Conservation (phyloP, 306 rosid genomes). For the Oemleria cerasiformis region DNA sequence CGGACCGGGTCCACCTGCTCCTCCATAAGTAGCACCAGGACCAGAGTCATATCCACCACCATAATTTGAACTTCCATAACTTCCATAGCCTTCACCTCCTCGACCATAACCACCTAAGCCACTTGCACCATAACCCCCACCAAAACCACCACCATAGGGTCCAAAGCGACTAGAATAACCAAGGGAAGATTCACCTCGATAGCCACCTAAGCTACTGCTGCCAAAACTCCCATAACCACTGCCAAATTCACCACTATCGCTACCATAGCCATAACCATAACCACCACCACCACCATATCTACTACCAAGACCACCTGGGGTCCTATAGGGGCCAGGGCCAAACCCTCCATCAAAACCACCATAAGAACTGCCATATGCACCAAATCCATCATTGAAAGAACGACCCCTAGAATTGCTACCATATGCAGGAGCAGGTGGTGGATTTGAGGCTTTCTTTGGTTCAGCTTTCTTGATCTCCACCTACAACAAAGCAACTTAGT, state of each 20-base stretch:
- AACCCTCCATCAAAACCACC: slow-evolving; percentile 70
- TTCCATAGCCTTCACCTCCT: slow-evolving; percentile 55
- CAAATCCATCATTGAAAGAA: slow-evolving; percentile 75
- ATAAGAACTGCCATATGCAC: slow-evolving; percentile 81
- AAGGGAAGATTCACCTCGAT: slow-evolving; percentile 56
- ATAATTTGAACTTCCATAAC: slow-evolving; percentile 49
- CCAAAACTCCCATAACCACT: slow-evolving; percentile 56
- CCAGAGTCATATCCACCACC: slow-evolving; percentile 57
- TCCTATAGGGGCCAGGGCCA: slow-evolving; percentile 86
- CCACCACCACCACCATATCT: slow-evolving; percentile 65
- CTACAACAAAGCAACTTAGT: slow-evolving; percentile 96
- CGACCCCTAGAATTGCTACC: slow-evolving; percentile 95
- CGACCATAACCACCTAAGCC: slow-evolving; percentile 63
- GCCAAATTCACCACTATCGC: slow-evolving; percentile 53
- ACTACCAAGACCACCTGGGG: slow-evolving; percentile 65
- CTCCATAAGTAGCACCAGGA: slow-evolving; percentile 54
- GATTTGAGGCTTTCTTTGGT: slow-evolving; percentile 98
- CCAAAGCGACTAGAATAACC: slow-evolving; percentile 55
- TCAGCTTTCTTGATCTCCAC: slow-evolving; percentile 99
- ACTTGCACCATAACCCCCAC: slow-evolving; percentile 48
- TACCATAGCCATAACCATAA: slow-evolving; percentile 54
- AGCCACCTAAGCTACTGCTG: slow-evolving; percentile 61
- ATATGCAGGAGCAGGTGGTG: slow-evolving; percentile 76
- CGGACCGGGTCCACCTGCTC: slow-evolving; percentile 41
- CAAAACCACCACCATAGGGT: slow-evolving; percentile 56